A percentile compares a stretch with the other conserved stretches of the same genome.
phyloP scores from a whole-genome alignment of 345 rosid species.

The Populus davidiana region DNA sequence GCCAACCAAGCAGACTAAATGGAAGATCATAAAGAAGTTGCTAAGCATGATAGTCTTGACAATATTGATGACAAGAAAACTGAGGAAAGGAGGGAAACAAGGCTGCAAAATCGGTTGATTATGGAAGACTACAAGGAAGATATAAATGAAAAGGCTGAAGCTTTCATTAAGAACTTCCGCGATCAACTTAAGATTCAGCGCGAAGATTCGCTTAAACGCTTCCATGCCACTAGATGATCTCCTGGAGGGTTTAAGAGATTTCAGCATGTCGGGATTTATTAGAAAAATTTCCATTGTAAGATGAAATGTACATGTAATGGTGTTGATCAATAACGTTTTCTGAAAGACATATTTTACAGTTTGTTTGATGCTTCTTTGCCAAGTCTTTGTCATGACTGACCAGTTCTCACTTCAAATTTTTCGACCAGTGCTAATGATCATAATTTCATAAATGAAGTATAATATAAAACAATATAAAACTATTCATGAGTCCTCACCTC shows the following conservation, averaged over 20 bases:
- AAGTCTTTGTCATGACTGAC: background rate
- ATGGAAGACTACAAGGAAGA: constrained; percentile 25
- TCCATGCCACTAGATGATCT: constrained; percentile 22
- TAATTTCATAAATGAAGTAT: too few species aligned
- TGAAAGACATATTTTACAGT: background rate
- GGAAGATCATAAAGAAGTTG: background rate
- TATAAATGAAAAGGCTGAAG: constrained; percentile 25
- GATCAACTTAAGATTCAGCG: constrained; percentile 32
- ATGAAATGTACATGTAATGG: background rate
- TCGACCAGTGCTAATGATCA: too few species aligned
- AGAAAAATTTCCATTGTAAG: background rate
- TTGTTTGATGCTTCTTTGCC: background rate
- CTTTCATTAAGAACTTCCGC: constrained; percentile 37
- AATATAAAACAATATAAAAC: too few species aligned
- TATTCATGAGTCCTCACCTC: too few species aligned
- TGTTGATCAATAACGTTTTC: background rate
- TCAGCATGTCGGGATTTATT: background rate
- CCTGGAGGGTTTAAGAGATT: constrained; percentile 11
- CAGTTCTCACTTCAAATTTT: too few species aligned
- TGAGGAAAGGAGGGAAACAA: background rate
- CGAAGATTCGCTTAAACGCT: constrained; percentile 29
- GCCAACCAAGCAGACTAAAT: background rate
- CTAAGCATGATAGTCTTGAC: background rate
- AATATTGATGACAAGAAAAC: background rate
- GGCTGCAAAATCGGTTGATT: background rate